Conservation (phyloP, 1,139 yeast species). For the Suhomyces bokatorum region DNA sequence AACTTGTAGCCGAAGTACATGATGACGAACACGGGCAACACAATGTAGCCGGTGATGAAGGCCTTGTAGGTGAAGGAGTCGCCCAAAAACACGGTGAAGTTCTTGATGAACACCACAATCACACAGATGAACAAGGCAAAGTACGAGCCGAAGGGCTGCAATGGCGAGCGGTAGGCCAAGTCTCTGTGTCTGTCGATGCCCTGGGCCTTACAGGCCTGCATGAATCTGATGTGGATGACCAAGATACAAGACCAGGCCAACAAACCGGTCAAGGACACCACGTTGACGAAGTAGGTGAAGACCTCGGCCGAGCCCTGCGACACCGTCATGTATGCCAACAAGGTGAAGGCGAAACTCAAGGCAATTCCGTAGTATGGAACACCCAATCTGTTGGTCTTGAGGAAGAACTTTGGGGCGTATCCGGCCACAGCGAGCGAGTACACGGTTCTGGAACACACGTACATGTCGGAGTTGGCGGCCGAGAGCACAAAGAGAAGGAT, state of each 20-base stretch:
- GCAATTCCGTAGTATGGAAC: constrained; percentile 53
- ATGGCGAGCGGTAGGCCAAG: constrained; percentile 62
- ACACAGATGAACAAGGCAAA: constrained; percentile 55
- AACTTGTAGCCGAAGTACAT: constrained; percentile 61
- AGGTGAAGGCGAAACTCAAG: constrained; percentile 35
- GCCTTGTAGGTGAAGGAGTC: constrained; percentile 54
- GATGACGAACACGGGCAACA: constrained; percentile 64
- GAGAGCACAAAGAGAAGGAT: constrained; percentile 47
- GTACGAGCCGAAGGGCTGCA: constrained; percentile 66
- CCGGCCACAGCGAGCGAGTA: constrained; percentile 49
- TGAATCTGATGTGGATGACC: constrained; percentile 60
- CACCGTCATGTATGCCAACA: constrained; percentile 30
- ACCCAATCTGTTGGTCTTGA: constrained; percentile 63
- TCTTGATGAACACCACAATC: constrained; percentile 64
- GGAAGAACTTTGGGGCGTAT: constrained; percentile 45
- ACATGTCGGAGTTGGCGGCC: constrained; percentile 52
- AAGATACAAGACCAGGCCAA: constrained; percentile 32
- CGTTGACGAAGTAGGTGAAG: constrained; percentile 29
- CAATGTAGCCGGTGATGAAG: constrained; percentile 78
- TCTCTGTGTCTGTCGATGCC: constrained; percentile 43
- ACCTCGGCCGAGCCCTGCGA: constrained; percentile 25
- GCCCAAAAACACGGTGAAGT: constrained; percentile 69
- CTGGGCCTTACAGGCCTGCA: constrained; percentile 66
- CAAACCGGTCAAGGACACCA: constrained; percentile 31
- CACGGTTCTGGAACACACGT: constrained; percentile 47